Conservation (phyloP, 2,329 filamentous ascomycete species). For the Ascochyta rabiei region DNA sequence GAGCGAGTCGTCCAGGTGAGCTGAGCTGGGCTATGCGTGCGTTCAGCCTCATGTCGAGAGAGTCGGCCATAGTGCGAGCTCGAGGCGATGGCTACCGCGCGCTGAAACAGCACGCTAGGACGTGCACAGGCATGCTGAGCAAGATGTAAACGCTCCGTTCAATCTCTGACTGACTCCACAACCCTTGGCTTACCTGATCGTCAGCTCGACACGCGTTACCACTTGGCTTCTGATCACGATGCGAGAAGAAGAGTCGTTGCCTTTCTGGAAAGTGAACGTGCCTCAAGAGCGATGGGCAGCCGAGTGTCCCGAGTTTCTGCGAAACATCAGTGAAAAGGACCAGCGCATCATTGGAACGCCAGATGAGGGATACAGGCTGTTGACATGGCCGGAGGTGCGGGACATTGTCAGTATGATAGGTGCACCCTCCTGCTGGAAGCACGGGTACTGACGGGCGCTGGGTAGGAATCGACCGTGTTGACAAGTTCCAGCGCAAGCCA, state of each 20-base stretch:
- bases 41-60: constrained; percentile 5
- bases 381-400: constrained; percentile 73
- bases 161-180: constrained; percentile 15
- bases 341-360: constrained; percentile 70
- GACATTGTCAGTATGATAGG: constrained; percentile 55
- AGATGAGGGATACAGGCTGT: constrained; percentile 67
- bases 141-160: constrained; percentile 6
- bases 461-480: constrained; percentile 69
- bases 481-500: constrained; percentile 77
- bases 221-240: constrained; percentile 19
- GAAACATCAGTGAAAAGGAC: constrained; percentile 70
- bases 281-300: constrained; percentile 64
- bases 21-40: not conserved
- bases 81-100: not conserved
- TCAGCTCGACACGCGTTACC: constrained; percentile 8
- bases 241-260: constrained; percentile 48
- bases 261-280: constrained; percentile 87
- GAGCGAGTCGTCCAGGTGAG: not conserved
- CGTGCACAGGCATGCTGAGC: constrained; percentile 11
- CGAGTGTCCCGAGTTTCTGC: constrained; percentile 75
- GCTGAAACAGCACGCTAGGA: constrained; percentile 15
- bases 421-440: not conserved
- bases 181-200: constrained; percentile 19
- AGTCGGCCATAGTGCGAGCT: not conserved
- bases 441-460: constrained; percentile 15